Evolutionary conservation across 768 basidiomycete genomes (phyloP), one percentile per base, ranked within the genome.

Genomic region (Ephemerocybe angulata): DNA sequence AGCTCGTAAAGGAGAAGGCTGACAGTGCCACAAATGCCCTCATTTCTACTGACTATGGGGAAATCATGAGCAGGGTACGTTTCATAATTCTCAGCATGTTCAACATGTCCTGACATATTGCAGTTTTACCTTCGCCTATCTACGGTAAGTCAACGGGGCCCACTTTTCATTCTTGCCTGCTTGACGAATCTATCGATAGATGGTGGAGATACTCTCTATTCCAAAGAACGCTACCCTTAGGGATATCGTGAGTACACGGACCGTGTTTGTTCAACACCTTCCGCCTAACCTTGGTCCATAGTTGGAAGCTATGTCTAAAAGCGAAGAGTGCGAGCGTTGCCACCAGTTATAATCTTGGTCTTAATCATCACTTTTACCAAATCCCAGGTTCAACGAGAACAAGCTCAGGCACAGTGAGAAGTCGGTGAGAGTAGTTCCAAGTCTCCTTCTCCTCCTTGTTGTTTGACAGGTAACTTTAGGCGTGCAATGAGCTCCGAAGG

Each of bases 51-150:
- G 84, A 90, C 52, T 90, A 80, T 59, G 90, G 91, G 1, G 87
- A 93, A 55, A 84, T 90, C 52, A 93, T 92, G 89, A 89, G 85
- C 81, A 91, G 87, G 76, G 91, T 86, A 53, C 31, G 72, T 58
- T 4, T 1, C 17, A 12, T 42, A 21, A 52, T 10, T 24, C 28
- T 8, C 12, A 22, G 19, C 7, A 25, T 19, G 2, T 15, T 41
- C 5, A 27, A 42, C 21, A n/a, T n/a, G 30, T 40, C 55, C 29
- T n/a, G 21, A 46, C 55, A 3, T 37, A 56, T 13, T 25, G 15
- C 58, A 92, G 90, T 85, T 88, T 58, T 91, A 91, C 58, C 82
- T 92, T 35, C 81, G 84, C 25, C 85, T 86, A 63, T 69, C 77
- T 8, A 90, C 87, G 57, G 88, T 87, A 63, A 50, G 70, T 58